These are phyloP conservation scores for Kodamaea alishanica DNA, from an alignment of 1,139 yeast genomes.

Conservation along the genomic window DNA sequence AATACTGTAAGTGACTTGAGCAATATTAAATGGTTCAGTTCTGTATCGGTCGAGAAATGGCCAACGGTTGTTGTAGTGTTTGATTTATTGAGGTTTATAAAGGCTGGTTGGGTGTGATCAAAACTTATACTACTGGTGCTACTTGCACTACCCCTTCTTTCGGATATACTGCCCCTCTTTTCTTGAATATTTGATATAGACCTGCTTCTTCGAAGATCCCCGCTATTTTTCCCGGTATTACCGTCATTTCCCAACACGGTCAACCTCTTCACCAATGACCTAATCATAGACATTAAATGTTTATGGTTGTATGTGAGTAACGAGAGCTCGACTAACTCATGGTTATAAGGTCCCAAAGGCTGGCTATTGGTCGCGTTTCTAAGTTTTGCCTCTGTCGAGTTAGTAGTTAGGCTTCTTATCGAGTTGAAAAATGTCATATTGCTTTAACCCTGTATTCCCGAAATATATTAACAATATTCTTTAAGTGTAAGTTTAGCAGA, in stretches of 20 bases:
- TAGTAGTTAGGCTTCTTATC: slow-evolving; percentile 3
- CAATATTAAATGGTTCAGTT: slow-evolving; percentile 18
- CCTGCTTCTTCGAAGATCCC: too few species aligned
- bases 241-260: too few species aligned
- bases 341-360: slow-evolving; percentile 39
- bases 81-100: background rate
- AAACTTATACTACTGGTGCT: background rate
- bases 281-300: slow-evolving; percentile 16
- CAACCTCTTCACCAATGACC: slow-evolving; percentile 12
- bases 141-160: too few species aligned
- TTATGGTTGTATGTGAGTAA: slow-evolving; percentile 22
- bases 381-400: slow-evolving; percentile 14
- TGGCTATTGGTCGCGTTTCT: slow-evolving; percentile 33
- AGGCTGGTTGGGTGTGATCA: slow-evolving; percentile 1
- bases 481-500: too few species aligned
- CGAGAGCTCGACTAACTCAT: slow-evolving; percentile 34
- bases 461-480: too few species aligned
- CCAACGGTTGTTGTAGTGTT: slow-evolving; percentile 1
- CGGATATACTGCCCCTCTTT: too few species aligned
- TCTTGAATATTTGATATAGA: too few species aligned
- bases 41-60: slow-evolving; percentile 1
- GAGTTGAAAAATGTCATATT: slow-evolving; percentile 4
- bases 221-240: too few species aligned
- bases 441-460: too few species aligned
- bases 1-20: slow-evolving; percentile 37